Percentiles rank a stretch among this genome's conserved stretches.
phyloP scores from a whole-genome alignment of 306 rosid genomes.

The Mimosa bimucronata region DNA sequence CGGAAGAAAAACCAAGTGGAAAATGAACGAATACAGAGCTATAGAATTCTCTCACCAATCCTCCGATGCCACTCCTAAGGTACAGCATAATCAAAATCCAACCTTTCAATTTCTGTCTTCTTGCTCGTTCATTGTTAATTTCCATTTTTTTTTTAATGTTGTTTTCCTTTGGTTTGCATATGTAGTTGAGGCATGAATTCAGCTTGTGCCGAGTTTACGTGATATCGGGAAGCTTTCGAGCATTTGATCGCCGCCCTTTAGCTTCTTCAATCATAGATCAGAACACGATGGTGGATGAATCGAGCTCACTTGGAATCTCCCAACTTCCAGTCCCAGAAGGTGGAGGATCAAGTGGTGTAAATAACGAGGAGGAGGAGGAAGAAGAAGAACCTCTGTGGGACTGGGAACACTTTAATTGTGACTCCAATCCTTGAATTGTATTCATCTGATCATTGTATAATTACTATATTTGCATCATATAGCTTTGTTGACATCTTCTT shows the following conservation, averaged over 20 bases:
- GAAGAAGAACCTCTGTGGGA: conserved; percentile 53
- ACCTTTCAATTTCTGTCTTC: not conserved
- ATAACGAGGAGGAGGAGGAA: conserved; percentile 13
- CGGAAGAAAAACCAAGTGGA: conserved; percentile 83
- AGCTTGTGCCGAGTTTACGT: conserved; percentile 76
- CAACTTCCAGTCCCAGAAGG: conserved; percentile 21
- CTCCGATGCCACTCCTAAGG: conserved; percentile 43
- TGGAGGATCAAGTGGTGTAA: conserved; percentile 29
- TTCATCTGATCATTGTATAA: not conserved
- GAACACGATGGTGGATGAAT: not conserved
- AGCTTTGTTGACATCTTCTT: not conserved
- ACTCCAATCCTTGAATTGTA: not conserved
- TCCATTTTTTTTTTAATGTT: too few species aligned
- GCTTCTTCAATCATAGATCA: not conserved
- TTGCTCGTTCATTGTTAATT: not conserved
- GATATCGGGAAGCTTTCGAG: conserved; percentile 68
- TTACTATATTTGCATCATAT: not conserved
- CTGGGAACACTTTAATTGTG: conserved; percentile 39
- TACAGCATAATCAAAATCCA: not conserved
- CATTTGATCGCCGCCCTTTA: conserved; percentile 75
- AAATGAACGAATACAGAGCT: conserved; percentile 79
- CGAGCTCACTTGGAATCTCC: conserved; percentile 52
- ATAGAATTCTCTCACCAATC: conserved; percentile 44
- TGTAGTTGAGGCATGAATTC: conserved; percentile 73
- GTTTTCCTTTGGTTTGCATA: not conserved